phyloP scores from a whole-genome alignment of 2,329 filamentous ascomycete species.

The Rhynchosporium secalis region DNA sequence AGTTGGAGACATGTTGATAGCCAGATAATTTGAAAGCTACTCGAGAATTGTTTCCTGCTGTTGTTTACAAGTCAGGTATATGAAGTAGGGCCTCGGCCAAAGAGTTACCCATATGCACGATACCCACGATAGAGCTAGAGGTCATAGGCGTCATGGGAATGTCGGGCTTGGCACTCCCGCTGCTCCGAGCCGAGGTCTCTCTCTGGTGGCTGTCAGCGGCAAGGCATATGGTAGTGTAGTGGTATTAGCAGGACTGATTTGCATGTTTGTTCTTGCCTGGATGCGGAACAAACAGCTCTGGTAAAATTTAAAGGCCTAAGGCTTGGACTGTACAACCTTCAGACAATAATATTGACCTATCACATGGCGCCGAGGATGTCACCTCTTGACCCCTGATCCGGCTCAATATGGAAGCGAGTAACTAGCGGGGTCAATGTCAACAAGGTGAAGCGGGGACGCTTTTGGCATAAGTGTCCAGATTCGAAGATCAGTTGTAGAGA shows the following conservation, averaged over 20 bases:
- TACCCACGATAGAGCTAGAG: background rate
- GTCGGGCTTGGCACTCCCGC: background rate
- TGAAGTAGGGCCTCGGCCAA: slow-evolving; percentile 27
- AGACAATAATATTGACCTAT: background rate
- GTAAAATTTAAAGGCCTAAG: background rate
- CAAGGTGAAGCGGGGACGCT: no score
- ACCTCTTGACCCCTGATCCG: background rate
- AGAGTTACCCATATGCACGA: background rate
- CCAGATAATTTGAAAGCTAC: background rate
- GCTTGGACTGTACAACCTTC: background rate
- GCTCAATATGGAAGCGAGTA: background rate
- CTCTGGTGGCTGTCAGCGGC: background rate
- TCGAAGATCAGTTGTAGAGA: no score
- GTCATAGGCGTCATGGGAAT: slow-evolving; percentile 6
- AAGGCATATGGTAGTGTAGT: background rate
- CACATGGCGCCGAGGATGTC: background rate
- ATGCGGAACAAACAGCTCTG: background rate
- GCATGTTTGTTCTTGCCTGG: background rate
- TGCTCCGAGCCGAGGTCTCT: slow-evolving; percentile 21
- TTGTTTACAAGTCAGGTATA: slow-evolving; percentile 17
- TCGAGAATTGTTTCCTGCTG: background rate
- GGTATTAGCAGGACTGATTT: background rate
- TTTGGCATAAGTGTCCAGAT: no score
- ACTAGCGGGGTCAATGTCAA: no score
- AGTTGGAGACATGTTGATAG: slow-evolving; percentile 34